These are phyloP conservation scores for Chytriomyces sp. DNA, from an alignment of 192 early-diverging fungal species.

Conservation along the genomic window DNA sequence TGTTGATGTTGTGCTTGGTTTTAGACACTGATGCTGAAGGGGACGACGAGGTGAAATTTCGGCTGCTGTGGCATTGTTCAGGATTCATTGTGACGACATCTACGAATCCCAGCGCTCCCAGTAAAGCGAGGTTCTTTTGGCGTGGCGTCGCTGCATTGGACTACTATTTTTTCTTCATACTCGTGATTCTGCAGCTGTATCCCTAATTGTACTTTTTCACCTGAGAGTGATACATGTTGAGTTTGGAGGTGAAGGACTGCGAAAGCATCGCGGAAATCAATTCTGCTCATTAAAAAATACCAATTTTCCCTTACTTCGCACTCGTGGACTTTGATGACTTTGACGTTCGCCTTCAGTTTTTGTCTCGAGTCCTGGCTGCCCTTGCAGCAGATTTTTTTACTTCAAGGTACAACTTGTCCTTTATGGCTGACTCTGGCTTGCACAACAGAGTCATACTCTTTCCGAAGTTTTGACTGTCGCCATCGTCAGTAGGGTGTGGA, in stretches of 20 bases:
- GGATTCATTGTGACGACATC: too few species aligned
- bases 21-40: too few species aligned
- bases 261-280: neutral
- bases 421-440: slow-evolving; percentile 53
- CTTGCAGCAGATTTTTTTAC: slow-evolving; percentile 56
- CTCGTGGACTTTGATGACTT: slow-evolving; percentile 54
- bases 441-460: slow-evolving; percentile 58
- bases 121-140: too few species aligned
- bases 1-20: too few species aligned
- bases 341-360: slow-evolving; percentile 49
- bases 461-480: slow-evolving; percentile 47
- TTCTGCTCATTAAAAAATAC: slow-evolving; percentile 3
- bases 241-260: slow-evolving; percentile 61
- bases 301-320: slow-evolving; percentile 45
- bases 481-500: neutral
- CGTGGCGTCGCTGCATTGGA: too few species aligned
- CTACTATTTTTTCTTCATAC: slow-evolving; percentile 61
- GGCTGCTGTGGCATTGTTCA: too few species aligned
- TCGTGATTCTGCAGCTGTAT: slow-evolving; percentile 55
- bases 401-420: slow-evolving; percentile 60
- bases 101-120: too few species aligned
- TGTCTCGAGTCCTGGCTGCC: slow-evolving; percentile 59
- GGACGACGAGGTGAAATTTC: too few species aligned
- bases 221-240: slow-evolving; percentile 72
- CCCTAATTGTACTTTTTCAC: slow-evolving; percentile 64